Evolutionary conservation across 1,284 basidiomycete genomes (phyloP).

Genomic region (Cutaneotrichosporon sp.): DNA sequence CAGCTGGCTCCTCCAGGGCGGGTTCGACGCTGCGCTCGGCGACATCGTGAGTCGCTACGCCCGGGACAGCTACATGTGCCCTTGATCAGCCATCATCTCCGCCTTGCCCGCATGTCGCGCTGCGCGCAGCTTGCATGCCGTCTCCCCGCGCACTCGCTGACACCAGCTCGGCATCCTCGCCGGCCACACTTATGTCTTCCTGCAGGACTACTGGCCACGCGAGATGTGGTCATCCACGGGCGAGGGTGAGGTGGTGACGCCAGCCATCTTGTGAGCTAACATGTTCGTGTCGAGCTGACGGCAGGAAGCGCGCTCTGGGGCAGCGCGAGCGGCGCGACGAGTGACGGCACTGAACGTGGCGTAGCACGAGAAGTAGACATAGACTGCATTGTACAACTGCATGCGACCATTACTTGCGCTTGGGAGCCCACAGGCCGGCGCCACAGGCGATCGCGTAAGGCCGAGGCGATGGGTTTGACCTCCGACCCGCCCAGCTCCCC

Average conservation of each 20-base stretch:
- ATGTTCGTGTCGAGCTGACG: slow-evolving; percentile 6
- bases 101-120: too few species aligned
- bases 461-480: too few species aligned
- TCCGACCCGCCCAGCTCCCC: too few species aligned
- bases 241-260: slow-evolving; percentile 67
- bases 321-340: slow-evolving; percentile 8
- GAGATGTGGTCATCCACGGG: slow-evolving; percentile 65
- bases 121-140: too few species aligned
- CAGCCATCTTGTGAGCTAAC: slow-evolving; percentile 69
- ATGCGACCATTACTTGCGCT: not conserved
- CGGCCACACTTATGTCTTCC: slow-evolving; percentile 88
- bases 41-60: slow-evolving; percentile 70
- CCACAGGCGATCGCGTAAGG: too few species aligned
- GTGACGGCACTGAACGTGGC: not conserved
- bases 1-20: slow-evolving; percentile 83
- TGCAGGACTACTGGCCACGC: slow-evolving; percentile 90
- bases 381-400: not conserved
- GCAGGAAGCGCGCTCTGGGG: slow-evolving; percentile 17
- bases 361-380: not conserved
- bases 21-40: slow-evolving; percentile 78
- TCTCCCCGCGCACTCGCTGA: too few species aligned
- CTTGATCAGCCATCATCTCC: too few species aligned
- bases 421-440: too few species aligned
- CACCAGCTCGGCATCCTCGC: slow-evolving; percentile 72
- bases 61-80: too few species aligned